phyloP scores from a whole-genome alignment of 176 grass and related monocot genomes.

The Hyparrhenia diplandra region DNA sequence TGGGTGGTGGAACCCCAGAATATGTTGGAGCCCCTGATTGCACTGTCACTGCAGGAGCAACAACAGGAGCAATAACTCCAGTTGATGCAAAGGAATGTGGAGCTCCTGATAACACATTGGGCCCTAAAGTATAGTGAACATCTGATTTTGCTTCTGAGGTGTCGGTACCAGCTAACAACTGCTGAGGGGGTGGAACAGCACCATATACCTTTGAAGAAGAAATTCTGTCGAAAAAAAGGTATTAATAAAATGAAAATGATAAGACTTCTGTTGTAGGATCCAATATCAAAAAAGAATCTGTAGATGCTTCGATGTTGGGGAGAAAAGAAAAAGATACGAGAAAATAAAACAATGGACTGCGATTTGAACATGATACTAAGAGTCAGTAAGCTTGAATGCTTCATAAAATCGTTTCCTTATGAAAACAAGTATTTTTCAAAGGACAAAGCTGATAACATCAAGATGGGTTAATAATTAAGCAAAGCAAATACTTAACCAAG shows the following conservation, averaged over 20 bases:
- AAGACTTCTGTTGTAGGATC: conserved; percentile 9
- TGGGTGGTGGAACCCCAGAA: conserved; percentile 32
- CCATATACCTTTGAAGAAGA: conserved; percentile 77
- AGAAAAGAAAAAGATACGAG: not conserved
- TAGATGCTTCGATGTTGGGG: not conserved
- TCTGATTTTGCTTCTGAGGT: conserved; percentile 30
- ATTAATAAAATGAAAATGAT: not conserved
- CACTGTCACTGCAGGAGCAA: conserved; percentile 29
- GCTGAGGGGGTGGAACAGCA: conserved; percentile 72
- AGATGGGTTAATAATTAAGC: not conserved
- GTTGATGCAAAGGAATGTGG: conserved; percentile 38
- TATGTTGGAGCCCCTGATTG: conserved; percentile 28
- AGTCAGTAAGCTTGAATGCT: not conserved
- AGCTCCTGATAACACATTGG: conserved; percentile 29
- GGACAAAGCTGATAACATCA: conserved; percentile 2
- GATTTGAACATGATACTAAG: not conserved
- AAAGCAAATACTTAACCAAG: not conserved
- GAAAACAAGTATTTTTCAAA: not conserved
- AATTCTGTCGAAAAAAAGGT: conserved; percentile 48
- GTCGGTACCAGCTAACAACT: conserved; percentile 52
- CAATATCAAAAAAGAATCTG: not conserved
- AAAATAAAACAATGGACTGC: not conserved
- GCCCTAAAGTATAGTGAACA: conserved; percentile 19
- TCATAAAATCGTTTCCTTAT: not conserved
- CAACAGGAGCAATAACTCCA: conserved; percentile 35